phyloP scores from a whole-genome alignment of 2,329 filamentous ascomycete genomes.

The Verticillium alfalfae region DNA sequence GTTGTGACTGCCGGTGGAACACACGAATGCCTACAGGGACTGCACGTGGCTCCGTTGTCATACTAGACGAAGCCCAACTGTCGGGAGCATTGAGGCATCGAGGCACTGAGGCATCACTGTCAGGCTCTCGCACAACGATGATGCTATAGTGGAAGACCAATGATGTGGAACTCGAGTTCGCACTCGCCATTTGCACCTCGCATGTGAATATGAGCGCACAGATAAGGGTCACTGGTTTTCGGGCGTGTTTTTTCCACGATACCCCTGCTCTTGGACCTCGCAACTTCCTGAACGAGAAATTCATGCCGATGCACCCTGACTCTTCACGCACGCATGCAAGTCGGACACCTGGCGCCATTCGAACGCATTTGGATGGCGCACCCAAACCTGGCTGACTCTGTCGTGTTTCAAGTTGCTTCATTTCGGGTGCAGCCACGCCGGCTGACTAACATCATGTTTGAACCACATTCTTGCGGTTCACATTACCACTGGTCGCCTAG shows the following conservation, averaged over 20 bases:
- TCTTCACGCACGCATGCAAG: not conserved
- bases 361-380: not conserved
- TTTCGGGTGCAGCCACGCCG: too few relatives aligned
- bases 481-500: too few relatives aligned
- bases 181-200: not conserved
- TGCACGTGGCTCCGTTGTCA: not conserved
- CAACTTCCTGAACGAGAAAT: constrained; percentile 5
- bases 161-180: not conserved
- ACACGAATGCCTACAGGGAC: not conserved
- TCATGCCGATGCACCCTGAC: constrained; percentile 2
- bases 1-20: not conserved
- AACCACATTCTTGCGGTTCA: too few relatives aligned
- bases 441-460: too few relatives aligned
- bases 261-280: not conserved
- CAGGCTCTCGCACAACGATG: not conserved
- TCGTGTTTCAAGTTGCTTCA: not conserved
- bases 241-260: too few relatives aligned
- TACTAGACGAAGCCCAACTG: not conserved
- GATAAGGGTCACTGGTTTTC: not conserved
- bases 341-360: not conserved
- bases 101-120: not conserved
- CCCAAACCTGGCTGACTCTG: not conserved
- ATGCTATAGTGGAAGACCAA: too few relatives aligned
- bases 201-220: not conserved
- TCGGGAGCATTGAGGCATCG: not conserved